A percentile compares a stretch with the other conserved stretches of the same genome.
Conservation (phyloP, 2,329 filamentous ascomycete species). For the Cladophialophora carrionii region DNA sequence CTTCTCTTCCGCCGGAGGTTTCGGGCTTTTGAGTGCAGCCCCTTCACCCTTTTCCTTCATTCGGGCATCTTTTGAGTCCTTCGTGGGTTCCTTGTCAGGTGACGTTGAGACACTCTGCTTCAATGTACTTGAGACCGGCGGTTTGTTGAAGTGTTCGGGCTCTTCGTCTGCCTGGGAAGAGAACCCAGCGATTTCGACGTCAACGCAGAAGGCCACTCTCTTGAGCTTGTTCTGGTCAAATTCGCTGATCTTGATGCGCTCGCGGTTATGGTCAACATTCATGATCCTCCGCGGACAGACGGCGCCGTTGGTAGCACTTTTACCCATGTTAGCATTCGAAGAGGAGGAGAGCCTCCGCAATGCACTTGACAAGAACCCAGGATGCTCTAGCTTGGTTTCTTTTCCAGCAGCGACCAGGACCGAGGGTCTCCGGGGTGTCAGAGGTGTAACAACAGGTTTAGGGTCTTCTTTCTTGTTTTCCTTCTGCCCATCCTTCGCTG, state of each 20-base stretch:
- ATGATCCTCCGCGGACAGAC: constrained; percentile 78
- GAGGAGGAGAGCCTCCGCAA: constrained; percentile 80
- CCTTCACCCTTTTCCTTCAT: constrained; percentile 73
- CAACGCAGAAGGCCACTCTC: constrained; percentile 91
- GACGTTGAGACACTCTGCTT: constrained; percentile 38
- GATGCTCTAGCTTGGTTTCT: constrained; percentile 64
- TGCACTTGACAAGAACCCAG: constrained; percentile 78
- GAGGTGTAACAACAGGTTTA: constrained; percentile 61
- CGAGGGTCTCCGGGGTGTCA: constrained; percentile 32
- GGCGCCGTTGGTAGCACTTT: constrained; percentile 61
- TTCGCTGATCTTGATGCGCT: constrained; percentile 77
- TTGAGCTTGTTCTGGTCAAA: constrained; percentile 79
- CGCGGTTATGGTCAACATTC: constrained; percentile 80
- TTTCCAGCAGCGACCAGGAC: constrained; percentile 38
- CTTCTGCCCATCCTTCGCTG: constrained; percentile 47
- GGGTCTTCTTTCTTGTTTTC: constrained; percentile 45
- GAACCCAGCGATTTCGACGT: constrained; percentile 92
- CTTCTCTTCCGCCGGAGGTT: constrained; percentile 58
- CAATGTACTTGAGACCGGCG: constrained; percentile 27
- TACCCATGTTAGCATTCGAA: constrained; percentile 54
- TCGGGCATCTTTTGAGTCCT: constrained; percentile 53
- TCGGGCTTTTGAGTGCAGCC: constrained; percentile 70
- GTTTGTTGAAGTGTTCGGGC: constrained; percentile 49
- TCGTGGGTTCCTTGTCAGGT: constrained; percentile 40
- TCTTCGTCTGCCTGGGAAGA: constrained; percentile 72